These are phyloP conservation scores for Corniculantispora saksenae DNA, from an alignment of 2,329 filamentous ascomycete genomes.

Conservation along the genomic window DNA sequence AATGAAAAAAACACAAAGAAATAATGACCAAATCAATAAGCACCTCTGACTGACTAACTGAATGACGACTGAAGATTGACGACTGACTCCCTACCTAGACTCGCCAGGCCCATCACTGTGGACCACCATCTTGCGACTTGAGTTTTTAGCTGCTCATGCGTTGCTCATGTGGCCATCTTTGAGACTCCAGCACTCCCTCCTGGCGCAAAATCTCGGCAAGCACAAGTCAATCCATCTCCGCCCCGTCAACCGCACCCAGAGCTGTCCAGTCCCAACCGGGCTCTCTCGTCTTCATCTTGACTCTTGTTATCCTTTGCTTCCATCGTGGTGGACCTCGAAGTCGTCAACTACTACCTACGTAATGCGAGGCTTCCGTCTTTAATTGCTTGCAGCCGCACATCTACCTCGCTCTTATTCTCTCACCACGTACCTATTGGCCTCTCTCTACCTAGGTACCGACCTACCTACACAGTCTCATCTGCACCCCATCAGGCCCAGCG, in stretches of 20 bases:
- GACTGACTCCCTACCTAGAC: too few relatives aligned
- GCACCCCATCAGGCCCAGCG: not conserved
- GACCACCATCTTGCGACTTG: slow-evolving; percentile 1
- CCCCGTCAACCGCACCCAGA: slow-evolving; percentile 29
- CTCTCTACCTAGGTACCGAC: not conserved
- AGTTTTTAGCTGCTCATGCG: not conserved
- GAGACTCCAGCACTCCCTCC: slow-evolving; percentile 38
- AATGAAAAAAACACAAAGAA: too few relatives aligned
- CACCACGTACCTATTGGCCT: too few relatives aligned
- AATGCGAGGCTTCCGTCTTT: not conserved
- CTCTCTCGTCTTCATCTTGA: not conserved
- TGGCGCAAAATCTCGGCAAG: slow-evolving; percentile 41
- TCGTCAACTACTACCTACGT: not conserved
- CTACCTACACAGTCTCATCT: not conserved
- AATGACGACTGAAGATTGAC: not conserved
- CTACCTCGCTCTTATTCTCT: too few relatives aligned
- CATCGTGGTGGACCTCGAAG: not conserved
- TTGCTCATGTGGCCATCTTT: slow-evolving; percentile 50
- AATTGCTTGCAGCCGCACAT: not conserved
- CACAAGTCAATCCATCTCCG: slow-evolving; percentile 26
- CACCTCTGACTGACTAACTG: too few relatives aligned
- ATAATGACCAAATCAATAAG: too few relatives aligned
- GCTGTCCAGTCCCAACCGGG: too few relatives aligned
- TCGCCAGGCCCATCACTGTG: too few relatives aligned
- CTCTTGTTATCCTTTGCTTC: too few relatives aligned